phyloP scores from a whole-genome alignment of 1,284 basidiomycete species.

The Tylopilus sp. region DNA sequence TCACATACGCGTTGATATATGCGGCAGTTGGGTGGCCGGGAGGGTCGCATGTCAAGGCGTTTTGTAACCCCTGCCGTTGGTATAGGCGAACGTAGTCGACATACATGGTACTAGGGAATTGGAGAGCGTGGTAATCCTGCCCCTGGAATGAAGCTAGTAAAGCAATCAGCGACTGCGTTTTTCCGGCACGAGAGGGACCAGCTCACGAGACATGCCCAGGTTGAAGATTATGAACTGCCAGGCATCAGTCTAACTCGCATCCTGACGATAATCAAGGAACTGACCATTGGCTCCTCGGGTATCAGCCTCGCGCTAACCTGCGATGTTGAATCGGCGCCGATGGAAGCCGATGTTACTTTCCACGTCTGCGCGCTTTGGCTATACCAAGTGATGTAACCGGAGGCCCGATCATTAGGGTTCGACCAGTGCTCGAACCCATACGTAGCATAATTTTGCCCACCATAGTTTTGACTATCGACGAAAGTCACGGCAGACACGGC shows the following conservation, averaged over 20 bases:
- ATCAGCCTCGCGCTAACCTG: conserved; percentile 63
- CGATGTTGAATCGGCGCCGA: conserved; percentile 55
- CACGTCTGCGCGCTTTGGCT: conserved; percentile 58
- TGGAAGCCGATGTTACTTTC: conserved; percentile 57
- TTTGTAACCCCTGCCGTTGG: conserved; percentile 56
- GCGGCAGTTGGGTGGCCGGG: conserved; percentile 54
- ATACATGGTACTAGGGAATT: conserved; percentile 68
- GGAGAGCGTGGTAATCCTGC: conserved; percentile 61
- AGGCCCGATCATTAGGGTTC: conserved; percentile 53
- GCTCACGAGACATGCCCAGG: conserved; percentile 63
- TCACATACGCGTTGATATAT: conserved; percentile 53
- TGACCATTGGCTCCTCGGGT: conserved; percentile 69
- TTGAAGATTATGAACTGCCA: conserved; percentile 70
- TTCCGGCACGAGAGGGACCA: neutral
- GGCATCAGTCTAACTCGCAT: conserved; percentile 4
- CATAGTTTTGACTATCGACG: conserved; percentile 54
- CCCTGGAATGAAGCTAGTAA: conserved; percentile 55
- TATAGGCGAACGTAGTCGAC: conserved; percentile 79
- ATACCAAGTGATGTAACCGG: conserved; percentile 76
- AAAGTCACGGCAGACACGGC: conserved; percentile 65
- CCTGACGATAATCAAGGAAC: conserved; percentile 14
- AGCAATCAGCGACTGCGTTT: conserved; percentile 5
- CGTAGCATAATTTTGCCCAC: conserved; percentile 46
- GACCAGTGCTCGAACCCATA: conserved; percentile 79
- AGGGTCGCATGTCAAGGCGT: conserved; percentile 63